phyloP scores from a whole-genome alignment of 1,139 yeast species.

The Sugiyamaella novakii region DNA sequence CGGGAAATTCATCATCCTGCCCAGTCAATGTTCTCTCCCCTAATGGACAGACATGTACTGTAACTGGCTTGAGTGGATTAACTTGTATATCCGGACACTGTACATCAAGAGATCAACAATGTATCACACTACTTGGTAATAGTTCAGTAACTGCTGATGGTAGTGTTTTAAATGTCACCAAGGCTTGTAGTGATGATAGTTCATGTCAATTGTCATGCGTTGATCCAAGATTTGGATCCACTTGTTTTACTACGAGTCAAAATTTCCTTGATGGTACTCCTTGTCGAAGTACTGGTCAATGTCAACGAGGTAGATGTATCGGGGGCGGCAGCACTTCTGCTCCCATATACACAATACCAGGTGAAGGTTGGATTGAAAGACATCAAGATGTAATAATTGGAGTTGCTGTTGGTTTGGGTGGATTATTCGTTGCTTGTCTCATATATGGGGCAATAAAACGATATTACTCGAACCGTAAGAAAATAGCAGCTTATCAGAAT shows the following conservation, averaged over 20 bases:
- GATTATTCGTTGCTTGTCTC: conserved; percentile 23
- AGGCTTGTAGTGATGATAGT: conserved; percentile 39
- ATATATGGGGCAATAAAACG: conserved; percentile 5
- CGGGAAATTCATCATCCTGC: conserved; percentile 43
- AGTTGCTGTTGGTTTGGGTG: conserved; percentile 35
- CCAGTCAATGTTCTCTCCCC: conserved; percentile 37
- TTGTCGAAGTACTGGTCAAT: conserved; percentile 40
- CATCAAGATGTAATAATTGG: conserved; percentile 35
- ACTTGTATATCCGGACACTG: conserved; percentile 45
- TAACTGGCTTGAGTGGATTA: conserved; percentile 29
- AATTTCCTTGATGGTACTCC: conserved; percentile 46
- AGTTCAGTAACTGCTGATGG: conserved; percentile 35
- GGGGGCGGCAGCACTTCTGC: conserved; percentile 30
- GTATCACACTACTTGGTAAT: conserved; percentile 39
- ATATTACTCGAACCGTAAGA: not conserved
- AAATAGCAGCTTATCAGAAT: not conserved
- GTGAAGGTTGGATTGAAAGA: conserved; percentile 32
- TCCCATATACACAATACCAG: conserved; percentile 14
- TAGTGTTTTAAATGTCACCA: conserved; percentile 34
- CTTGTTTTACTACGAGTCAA: conserved; percentile 39
- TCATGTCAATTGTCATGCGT: conserved; percentile 41
- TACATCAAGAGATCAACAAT: conserved; percentile 44
- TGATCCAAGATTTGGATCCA: conserved; percentile 34
- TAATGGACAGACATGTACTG: conserved; percentile 40
- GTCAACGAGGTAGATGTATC: conserved; percentile 40